Evolutionary conservation across 2,329 filamentous ascomycete genomes (phyloP), one percentile per base, ranked within the genome.

Genomic region (Rugonectria rugulosa): DNA sequence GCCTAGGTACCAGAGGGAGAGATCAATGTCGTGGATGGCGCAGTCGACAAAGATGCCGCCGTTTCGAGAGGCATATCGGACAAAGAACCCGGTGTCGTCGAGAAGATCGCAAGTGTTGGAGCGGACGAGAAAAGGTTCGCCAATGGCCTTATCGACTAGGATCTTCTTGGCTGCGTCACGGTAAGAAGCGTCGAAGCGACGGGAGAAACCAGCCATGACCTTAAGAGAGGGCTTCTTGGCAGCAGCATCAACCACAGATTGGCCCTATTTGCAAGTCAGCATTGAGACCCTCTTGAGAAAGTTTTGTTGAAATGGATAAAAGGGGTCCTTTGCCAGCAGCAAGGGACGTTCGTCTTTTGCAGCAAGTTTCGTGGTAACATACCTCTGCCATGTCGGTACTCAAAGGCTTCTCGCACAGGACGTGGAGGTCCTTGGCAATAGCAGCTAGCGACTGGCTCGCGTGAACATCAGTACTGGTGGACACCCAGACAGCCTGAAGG

Each of bases 41-140:
- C 84, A 87, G 74, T 90, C 87, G 48, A 89, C 86, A 61, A 90
- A 89, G 66, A 89, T 88, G 4, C 86, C 87, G 24, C 87, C 87
- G 1, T 77, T 82, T 72, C 82, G 85, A 53, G 84, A 75, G 2
- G 87, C 84, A 68, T 89, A 89, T 10, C 79, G 76, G 36, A 89
- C 85, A 70, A 88, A 89, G 77, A 88, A 89, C 23, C 86, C 86
- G 0, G 78, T 78, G 0, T 85, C 82, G 58, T 88, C 85, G 53
- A 84, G 81, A 66, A 84, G 87, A 72, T 90, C 87, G 69, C 85
- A 88, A 0, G 87, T 89, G 69, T 89, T 87, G 32, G 79, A 83
- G 53, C 86, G 84, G 57, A 89, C 77, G 48, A 90, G 77, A 19
- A 81, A 79, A 1, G 85, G 81, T 1, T 79, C 75, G 2, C 87